Evolutionary conservation across 495 filamentous ascomycete genomes (phyloP).

Genomic region (Hypoxylon fuscum): DNA sequence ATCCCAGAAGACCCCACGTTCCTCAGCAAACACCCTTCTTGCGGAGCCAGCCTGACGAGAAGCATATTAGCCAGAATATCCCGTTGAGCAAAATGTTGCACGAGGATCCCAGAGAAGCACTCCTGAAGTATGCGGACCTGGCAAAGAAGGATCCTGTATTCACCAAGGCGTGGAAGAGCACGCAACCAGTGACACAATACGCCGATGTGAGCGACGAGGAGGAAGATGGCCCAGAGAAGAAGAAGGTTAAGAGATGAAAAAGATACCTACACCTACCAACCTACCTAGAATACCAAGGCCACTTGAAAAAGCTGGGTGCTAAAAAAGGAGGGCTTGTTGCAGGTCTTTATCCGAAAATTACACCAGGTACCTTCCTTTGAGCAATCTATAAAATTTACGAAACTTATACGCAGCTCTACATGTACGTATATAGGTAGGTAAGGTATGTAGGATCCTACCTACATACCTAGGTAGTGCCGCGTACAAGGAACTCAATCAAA

Average conservation of each 20-base stretch:
- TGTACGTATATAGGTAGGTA: background rate
- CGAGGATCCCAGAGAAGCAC: slow-evolving; percentile 93
- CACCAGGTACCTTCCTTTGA: background rate
- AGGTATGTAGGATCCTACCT: slow-evolving; percentile 15
- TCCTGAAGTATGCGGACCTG: slow-evolving; percentile 94
- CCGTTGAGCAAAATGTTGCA: slow-evolving; percentile 94
- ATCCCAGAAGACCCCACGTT: slow-evolving; percentile 81
- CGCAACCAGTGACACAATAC: slow-evolving; percentile 93
- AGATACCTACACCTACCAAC: no score
- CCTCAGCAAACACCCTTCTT: slow-evolving; percentile 90
- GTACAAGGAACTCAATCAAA: slow-evolving; percentile 12
- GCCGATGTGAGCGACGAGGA: slow-evolving; percentile 93
- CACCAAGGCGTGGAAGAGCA: slow-evolving; percentile 90
- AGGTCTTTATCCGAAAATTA: slow-evolving; percentile 19
- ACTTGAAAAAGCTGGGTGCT: background rate
- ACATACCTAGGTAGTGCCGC: background rate
- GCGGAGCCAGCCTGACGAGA: slow-evolving; percentile 89
- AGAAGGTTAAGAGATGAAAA: slow-evolving; percentile 64
- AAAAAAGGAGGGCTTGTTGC: background rate
- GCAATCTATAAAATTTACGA: slow-evolving; percentile 6
- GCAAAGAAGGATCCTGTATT: slow-evolving; percentile 94
- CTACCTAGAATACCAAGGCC: background rate
- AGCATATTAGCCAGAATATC: slow-evolving; percentile 85
- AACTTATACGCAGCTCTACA: slow-evolving; percentile 15
- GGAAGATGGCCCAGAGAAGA: slow-evolving; percentile 72